phyloP scores from a whole-genome alignment of 352 stramenopile genomes.

The Elongisporangium anandrum region DNA sequence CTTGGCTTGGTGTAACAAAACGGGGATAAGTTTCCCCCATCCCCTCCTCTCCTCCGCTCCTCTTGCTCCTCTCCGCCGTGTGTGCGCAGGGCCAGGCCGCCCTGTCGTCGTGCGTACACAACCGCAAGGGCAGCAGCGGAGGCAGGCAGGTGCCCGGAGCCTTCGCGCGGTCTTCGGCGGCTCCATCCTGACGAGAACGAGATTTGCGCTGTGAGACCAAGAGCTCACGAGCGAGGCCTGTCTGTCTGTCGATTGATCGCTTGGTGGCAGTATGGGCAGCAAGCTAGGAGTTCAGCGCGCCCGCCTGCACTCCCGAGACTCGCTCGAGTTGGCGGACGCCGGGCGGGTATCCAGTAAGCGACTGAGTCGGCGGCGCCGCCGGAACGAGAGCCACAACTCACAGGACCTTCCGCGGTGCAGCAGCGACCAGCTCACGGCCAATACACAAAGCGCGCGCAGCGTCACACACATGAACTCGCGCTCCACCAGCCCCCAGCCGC shows the following conservation, averaged over 20 bases:
- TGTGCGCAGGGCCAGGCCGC: not conserved
- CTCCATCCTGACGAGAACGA: not conserved
- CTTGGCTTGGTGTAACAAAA: not conserved
- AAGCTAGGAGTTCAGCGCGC: not conserved
- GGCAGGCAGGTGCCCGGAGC: not conserved
- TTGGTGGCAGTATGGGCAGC: not conserved
- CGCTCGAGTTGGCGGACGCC: not conserved
- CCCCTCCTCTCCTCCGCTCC: not conserved
- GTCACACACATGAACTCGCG: not conserved
- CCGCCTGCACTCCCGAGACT: not conserved
- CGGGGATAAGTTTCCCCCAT: not conserved
- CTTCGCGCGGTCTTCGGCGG: not conserved
- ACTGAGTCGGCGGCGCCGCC: not conserved
- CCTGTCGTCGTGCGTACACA: not conserved
- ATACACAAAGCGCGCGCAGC: not conserved
- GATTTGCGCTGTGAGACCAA: not conserved
- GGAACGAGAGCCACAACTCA: not conserved
- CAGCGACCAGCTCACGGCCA: not conserved
- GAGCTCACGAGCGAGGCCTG: not conserved
- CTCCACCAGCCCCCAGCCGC: not conserved
- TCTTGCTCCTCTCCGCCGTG: not conserved
- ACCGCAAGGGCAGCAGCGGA: not conserved
- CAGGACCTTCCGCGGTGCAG: not conserved
- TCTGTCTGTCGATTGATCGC: not conserved
- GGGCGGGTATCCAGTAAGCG: not conserved